Percentiles rank a stretch among this genome's conserved stretches.
Conservation (phyloP, 2,329 filamentous ascomycete species). For the Neonectria coccinea region DNA sequence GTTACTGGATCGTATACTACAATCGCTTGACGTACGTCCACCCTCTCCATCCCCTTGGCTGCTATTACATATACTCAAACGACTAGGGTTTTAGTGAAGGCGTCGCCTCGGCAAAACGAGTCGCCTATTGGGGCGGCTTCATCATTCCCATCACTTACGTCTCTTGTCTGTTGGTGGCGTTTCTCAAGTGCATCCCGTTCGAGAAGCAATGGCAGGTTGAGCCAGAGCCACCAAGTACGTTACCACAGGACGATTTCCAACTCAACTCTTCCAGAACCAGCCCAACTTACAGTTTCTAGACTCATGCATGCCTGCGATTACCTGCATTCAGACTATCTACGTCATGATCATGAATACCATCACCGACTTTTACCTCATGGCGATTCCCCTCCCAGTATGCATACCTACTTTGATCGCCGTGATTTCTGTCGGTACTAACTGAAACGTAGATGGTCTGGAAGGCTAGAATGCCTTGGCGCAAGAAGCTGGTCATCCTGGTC, state of each 20-base stretch:
- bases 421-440: too few relatives aligned
- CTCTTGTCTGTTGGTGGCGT: conserved; percentile 22
- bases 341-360: neutral
- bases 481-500: neutral
- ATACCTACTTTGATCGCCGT: neutral
- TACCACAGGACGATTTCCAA: neutral
- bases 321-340: neutral
- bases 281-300: neutral
- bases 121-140: neutral
- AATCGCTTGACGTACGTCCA: neutral
- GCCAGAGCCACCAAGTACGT: conserved; percentile 15
- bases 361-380: neutral
- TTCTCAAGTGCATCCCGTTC: conserved; percentile 28
- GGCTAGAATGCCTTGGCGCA: neutral
- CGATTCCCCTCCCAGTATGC: neutral
- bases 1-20: neutral
- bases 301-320: neutral
- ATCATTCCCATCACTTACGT: conserved; percentile 14
- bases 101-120: neutral
- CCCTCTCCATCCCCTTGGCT: too few relatives aligned
- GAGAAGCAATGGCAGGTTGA: conserved; percentile 27
- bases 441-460: neutral
- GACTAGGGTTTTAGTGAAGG: neutral
- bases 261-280: neutral
- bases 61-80: neutral